These are phyloP conservation scores for Coccomyxa sp. DNA, from an alignment of 139 green algal species.

Conservation along the genomic window DNA sequence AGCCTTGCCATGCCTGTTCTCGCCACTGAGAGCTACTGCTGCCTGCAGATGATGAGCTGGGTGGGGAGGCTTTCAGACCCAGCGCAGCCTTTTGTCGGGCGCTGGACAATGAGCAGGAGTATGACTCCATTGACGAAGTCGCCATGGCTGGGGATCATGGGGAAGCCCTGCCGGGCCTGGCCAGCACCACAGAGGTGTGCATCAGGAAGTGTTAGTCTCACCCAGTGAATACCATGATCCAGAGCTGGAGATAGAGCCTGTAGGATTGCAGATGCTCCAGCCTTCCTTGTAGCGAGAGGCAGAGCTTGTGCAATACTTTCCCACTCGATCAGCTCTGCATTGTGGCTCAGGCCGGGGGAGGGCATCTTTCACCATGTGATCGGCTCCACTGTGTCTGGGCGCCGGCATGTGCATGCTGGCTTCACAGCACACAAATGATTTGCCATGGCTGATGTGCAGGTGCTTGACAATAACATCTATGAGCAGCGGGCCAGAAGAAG, in stretches of 20 bases:
- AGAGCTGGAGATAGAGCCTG: no score
- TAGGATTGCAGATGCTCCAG: not conserved
- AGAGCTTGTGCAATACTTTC: not conserved
- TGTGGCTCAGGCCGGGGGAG: not conserved
- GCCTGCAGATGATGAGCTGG: not conserved
- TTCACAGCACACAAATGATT: no score
- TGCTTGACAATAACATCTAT: slow-evolving; percentile 21
- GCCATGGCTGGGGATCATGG: not conserved
- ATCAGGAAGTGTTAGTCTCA: no score
- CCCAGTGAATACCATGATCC: no score
- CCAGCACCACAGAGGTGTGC: slow-evolving; percentile 5
- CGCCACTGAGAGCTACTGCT: not conserved
- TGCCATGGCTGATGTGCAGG: no score
- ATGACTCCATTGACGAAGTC: slow-evolving; percentile 19
- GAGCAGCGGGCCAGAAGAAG: slow-evolving; percentile 3
- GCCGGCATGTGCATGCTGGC: no score
- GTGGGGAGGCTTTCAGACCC: slow-evolving; percentile 14
- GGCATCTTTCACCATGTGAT: no score
- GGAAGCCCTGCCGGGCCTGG: not conserved
- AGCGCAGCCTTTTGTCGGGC: slow-evolving; percentile 27
- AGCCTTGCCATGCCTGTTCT: no score
- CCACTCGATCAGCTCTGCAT: not conserved
- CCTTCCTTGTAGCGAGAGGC: not conserved
- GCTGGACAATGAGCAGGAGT: slow-evolving; percentile 38
- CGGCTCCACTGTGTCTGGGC: no score